Conservation (phyloP, 192 early-diverging fungal species). For the Podochytrium sp. region DNA sequence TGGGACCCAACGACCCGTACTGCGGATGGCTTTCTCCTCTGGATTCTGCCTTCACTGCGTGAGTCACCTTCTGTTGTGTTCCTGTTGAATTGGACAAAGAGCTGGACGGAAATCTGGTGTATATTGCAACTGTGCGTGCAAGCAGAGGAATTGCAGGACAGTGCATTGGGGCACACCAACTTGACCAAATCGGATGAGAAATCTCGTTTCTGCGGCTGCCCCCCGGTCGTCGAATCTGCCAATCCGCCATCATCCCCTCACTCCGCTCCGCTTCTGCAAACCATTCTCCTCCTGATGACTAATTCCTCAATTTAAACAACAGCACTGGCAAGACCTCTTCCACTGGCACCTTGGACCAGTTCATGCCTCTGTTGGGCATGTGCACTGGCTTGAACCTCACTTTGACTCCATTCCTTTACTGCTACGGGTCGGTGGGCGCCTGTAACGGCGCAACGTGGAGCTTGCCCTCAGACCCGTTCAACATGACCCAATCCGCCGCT, state of each 20-base stretch:
- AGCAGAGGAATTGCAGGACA: too few relatives aligned
- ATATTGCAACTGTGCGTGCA: too few relatives aligned
- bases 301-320: background rate
- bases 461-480: constrained; percentile 10
- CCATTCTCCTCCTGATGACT: too few relatives aligned
- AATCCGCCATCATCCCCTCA: too few relatives aligned
- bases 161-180: too few relatives aligned
- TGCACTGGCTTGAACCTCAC: constrained; percentile 13
- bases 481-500: background rate
- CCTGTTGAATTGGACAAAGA: background rate
- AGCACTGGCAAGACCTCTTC: background rate
- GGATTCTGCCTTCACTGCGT: constrained; percentile 2
- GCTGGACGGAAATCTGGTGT: too few relatives aligned
- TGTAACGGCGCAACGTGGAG: constrained; percentile 10
- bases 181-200: too few relatives aligned
- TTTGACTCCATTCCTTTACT: constrained; percentile 1
- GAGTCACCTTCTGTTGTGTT: background rate
- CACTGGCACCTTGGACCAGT: constrained; percentile 12
- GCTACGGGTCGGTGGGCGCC: constrained; percentile 5
- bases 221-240: too few relatives aligned
- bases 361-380: background rate
- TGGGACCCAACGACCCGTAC: constrained; percentile 7
- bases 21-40: constrained; percentile 17
- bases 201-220: too few relatives aligned
- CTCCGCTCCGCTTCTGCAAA: too few relatives aligned